Evolutionary conservation across 2,329 filamentous ascomycete genomes (phyloP).

Genomic region (Catunica adiposa): DNA sequence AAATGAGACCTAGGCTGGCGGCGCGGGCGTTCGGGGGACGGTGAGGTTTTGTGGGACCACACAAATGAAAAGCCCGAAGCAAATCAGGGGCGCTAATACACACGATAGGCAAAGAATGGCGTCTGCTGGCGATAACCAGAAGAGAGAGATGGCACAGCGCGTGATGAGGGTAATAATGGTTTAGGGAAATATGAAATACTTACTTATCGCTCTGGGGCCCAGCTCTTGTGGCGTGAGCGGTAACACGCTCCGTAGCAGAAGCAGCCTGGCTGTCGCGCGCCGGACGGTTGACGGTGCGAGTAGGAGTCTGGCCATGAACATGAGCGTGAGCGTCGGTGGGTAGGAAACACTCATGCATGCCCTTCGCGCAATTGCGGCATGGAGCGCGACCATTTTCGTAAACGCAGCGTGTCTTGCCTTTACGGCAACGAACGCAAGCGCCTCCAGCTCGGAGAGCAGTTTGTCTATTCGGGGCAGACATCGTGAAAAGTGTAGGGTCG

Average conservation of each 20-base stretch:
- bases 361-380: constrained; percentile 47
- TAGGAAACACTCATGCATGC: constrained; percentile 46
- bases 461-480: constrained; percentile 36
- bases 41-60: constrained; percentile 12
- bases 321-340: constrained; percentile 44
- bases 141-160: too few relatives aligned
- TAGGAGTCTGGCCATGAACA: constrained; percentile 41
- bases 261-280: constrained; percentile 38
- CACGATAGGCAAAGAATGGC: too few relatives aligned
- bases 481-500: constrained; percentile 16
- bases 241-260: constrained; percentile 25
- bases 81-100: background rate
- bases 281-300: constrained; percentile 31
- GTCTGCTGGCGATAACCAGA: too few relatives aligned
- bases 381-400: constrained; percentile 46
- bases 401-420: constrained; percentile 48
- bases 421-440: constrained; percentile 46
- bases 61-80: constrained; percentile 1
- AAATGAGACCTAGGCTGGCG: background rate
- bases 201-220: constrained; percentile 41
- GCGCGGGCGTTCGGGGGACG: constrained; percentile 9
- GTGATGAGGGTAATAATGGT: constrained; percentile 1
- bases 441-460: constrained; percentile 44
- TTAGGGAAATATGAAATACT: constrained; percentile 23
- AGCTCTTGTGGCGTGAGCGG: constrained; percentile 22